A percentile compares a stretch with the other conserved stretches of the same genome.
phyloP scores from a whole-genome alignment of 257 asterid species.

The Orobanche coerulescens region DNA sequence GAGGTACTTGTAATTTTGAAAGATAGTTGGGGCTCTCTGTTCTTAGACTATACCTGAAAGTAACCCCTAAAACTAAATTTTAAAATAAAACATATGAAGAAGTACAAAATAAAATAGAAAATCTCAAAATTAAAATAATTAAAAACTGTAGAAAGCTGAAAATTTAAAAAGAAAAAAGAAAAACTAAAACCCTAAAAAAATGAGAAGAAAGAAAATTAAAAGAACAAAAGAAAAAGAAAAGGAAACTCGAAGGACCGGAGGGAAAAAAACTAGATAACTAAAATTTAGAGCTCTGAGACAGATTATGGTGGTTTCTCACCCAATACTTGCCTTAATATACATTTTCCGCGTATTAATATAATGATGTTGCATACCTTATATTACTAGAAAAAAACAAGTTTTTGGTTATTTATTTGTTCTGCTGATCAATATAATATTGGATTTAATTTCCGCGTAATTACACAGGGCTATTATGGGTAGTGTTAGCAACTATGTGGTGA shows the following conservation, averaged over 20 bases:
- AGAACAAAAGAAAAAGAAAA: no score
- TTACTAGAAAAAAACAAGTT: not conserved
- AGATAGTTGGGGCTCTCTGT: not conserved
- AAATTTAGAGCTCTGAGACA: no score
- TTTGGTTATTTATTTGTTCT: not conserved
- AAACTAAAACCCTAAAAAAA: no score
- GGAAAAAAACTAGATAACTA: no score
- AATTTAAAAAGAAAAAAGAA: no score
- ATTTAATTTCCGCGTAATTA: conserved; percentile 10
- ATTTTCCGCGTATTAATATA: not conserved
- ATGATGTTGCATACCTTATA: not conserved
- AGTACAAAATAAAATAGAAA: no score
- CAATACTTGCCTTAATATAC: not conserved
- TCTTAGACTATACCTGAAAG: not conserved
- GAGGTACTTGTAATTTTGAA: no score
- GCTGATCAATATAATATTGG: not conserved
- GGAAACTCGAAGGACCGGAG: no score
- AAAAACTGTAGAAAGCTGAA: no score
- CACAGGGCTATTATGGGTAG: conserved; percentile 92
- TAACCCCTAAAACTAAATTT: not conserved
- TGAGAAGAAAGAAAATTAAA: no score
- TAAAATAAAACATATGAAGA: not conserved
- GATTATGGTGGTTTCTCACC: no score
- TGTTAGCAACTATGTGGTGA: conserved; percentile 81
- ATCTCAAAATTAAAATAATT: no score